Base-by-base conservation (phyloP, 1,139 yeast species). In the Nakaseomyces glabratus region DNA sequence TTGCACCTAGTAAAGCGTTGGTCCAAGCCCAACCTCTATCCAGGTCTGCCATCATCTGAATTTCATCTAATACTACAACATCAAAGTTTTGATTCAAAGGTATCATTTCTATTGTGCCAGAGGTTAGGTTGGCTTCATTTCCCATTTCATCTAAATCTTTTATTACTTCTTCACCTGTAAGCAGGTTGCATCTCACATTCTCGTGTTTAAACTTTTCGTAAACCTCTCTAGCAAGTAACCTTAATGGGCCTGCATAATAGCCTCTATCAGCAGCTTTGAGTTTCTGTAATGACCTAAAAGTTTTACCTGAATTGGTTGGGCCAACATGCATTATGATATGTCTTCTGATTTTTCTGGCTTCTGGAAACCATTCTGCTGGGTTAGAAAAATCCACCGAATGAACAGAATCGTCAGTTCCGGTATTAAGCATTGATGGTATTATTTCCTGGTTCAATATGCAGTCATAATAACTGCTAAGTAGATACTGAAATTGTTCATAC, bases 231-330 rank as follows among this genome's bases (percentile, higher is more conserved):
- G 98, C 98, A 36, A 90, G 64, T 38, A 90, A 65, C 40, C 99
- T 66, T 34, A 90, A 62, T 0, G 99, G 99, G 0, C 98, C 98
- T 0, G 97, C 97, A 57, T 81, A 90, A 47, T 82, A 82, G 0
- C 98, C 98, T n/a, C 78, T 69, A 25, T 72, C 66, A 7, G 88
- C 76, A n/a, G 59, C 49, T 45, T 76, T 75, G 30, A 90, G 65
- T 36, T 75, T 69, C 49, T 80, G 69, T 29, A 90, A 62, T 0
- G 97, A 95, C 33, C 73, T 71, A 52, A 82, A 82, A 0, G 98
- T 90, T 52, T 90, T 90, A n/a, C 99, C 99, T 47, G 93, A 78
- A 55, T 90, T 90, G 0, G 99, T 90, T 0, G 99, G 98, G 0
- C 99, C 99, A 13, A 90, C 85, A 56, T 90, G 99, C 75, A 93